Evolutionary conservation across 768 basidiomycete genomes (phyloP).

Genomic region (Kwoniella dendrophila): DNA sequence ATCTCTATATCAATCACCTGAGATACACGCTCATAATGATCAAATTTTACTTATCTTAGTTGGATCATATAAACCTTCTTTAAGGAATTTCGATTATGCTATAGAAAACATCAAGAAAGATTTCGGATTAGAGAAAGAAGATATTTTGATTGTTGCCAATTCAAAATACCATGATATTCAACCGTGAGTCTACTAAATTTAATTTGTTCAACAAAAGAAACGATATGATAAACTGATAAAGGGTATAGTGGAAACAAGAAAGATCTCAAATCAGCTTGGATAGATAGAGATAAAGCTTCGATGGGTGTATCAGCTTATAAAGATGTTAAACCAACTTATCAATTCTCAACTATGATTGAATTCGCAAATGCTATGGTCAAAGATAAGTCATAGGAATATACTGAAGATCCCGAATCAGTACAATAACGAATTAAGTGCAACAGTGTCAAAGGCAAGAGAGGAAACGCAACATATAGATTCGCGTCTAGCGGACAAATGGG

Average conservation of each 20-base stretch:
- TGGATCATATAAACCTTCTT: slow-evolving; percentile 38
- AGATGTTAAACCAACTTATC: slow-evolving; percentile 22
- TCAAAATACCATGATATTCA: slow-evolving; percentile 34
- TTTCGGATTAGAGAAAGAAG: slow-evolving; percentile 23
- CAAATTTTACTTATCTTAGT: slow-evolving; percentile 21
- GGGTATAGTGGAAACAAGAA: slow-evolving; percentile 28
- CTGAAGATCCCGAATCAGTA: no score
- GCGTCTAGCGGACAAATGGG: no score
- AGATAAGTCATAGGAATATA: slow-evolving; percentile 15
- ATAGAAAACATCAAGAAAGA: slow-evolving; percentile 27
- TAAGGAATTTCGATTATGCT: slow-evolving; percentile 37
- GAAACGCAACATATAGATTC: no score
- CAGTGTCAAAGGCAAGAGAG: no score
- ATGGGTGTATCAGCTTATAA: slow-evolving; percentile 22
- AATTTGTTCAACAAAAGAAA: no score
- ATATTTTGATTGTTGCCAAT: slow-evolving; percentile 33
- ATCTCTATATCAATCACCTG: background rate
- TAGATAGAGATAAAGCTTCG: slow-evolving; percentile 24
- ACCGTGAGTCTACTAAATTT: slow-evolving; percentile 39
- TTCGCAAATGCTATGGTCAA: slow-evolving; percentile 31
- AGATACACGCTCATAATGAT: no score
- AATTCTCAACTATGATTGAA: slow-evolving; percentile 27
- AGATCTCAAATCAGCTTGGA: slow-evolving; percentile 36
- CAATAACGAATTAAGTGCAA: no score
- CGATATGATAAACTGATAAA: background rate